Evolutionary conservation across 768 basidiomycete species (phyloP).

Genomic region (Boletellus sp.): DNA sequence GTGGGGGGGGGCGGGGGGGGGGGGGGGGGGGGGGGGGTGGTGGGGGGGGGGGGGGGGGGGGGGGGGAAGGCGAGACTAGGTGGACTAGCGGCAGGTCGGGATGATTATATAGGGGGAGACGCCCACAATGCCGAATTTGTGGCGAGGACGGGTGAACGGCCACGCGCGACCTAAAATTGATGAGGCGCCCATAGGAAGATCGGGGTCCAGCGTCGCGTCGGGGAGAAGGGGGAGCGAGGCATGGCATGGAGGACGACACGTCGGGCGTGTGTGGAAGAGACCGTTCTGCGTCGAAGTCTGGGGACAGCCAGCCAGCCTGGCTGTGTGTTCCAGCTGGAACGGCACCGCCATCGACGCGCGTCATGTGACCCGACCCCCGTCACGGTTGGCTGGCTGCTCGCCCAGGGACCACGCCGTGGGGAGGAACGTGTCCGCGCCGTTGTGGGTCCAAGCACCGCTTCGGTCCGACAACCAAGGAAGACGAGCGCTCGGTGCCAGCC

Average conservation of each 20-base stretch:
- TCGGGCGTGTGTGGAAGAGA: neutral
- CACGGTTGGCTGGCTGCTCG: too few relatives aligned
- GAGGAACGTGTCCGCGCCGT: too few relatives aligned
- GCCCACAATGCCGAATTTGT: constrained; percentile 6
- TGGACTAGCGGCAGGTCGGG: neutral
- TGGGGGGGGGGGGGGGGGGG: neutral
- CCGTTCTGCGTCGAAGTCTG: constrained; percentile 8
- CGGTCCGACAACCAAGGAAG: constrained; percentile 18
- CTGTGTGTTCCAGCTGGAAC: constrained; percentile 20
- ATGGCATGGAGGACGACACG: neutral
- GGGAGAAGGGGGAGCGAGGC: neutral
- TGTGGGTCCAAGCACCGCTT: constrained; percentile 3
- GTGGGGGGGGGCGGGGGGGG: constrained; percentile 13
- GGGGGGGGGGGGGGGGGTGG: neutral
- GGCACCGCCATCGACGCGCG: constrained; percentile 4
- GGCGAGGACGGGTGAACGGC: constrained; percentile 1
- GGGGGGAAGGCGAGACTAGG: constrained; percentile 10
- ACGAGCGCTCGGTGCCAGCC: constrained; percentile 8
- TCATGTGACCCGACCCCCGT: constrained; percentile 15
- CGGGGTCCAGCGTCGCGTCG: neutral
- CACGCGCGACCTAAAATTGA: neutral
- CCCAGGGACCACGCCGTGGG: too few relatives aligned
- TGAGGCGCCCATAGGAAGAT: constrained; percentile 10
- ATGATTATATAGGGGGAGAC: constrained; percentile 20
- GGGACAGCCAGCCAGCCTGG: constrained; percentile 13